A percentile compares a stretch with the other conserved stretches of the same genome.
Conservation (phyloP, 2,329 filamentous ascomycete species). For the Trichoderma koningii region DNA sequence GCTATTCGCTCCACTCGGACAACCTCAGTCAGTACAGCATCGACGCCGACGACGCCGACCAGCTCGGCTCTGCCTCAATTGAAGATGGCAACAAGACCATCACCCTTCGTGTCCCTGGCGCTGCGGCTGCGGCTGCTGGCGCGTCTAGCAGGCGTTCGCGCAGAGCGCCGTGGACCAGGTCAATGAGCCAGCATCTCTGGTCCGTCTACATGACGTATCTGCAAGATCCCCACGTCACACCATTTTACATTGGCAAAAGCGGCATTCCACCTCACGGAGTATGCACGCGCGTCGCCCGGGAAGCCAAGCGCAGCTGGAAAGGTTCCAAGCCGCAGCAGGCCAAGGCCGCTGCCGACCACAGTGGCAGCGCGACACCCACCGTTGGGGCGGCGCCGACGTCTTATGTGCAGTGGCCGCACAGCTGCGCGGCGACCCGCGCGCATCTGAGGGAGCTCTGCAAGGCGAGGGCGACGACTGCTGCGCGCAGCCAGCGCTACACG, state of each 20-base stretch:
- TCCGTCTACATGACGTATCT: constrained; percentile 65
- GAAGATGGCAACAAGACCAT: constrained; percentile 41
- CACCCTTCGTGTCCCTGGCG: constrained; percentile 28
- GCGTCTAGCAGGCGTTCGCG: constrained; percentile 32
- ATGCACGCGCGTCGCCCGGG: constrained; percentile 64
- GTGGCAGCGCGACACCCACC: constrained; percentile 59
- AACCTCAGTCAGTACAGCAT: constrained; percentile 56
- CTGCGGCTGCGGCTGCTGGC: not conserved
- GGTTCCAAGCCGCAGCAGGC: constrained; percentile 52
- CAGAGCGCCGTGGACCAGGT: constrained; percentile 63
- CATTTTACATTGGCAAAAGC: constrained; percentile 64
- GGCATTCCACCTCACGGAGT: constrained; percentile 66
- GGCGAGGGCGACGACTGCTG: constrained; percentile 51
- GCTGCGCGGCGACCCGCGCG: constrained; percentile 61
- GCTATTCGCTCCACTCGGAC: constrained; percentile 58
- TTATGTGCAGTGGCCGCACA: constrained; percentile 66
- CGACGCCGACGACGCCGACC: constrained; percentile 40
- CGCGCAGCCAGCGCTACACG: constrained; percentile 49
- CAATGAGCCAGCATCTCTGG: constrained; percentile 68
- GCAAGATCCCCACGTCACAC: constrained; percentile 67
- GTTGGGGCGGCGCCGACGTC: constrained; percentile 46
- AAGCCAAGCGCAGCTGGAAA: constrained; percentile 68
- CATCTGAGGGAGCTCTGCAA: constrained; percentile 66
- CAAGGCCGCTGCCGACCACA: constrained; percentile 42
- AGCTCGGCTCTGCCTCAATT: constrained; percentile 33